A percentile compares a stretch with the other conserved stretches of the same genome.
Evolutionary conservation across 2,329 filamentous ascomycete genomes (phyloP).

Genomic region (Thelonectria discophora): DNA sequence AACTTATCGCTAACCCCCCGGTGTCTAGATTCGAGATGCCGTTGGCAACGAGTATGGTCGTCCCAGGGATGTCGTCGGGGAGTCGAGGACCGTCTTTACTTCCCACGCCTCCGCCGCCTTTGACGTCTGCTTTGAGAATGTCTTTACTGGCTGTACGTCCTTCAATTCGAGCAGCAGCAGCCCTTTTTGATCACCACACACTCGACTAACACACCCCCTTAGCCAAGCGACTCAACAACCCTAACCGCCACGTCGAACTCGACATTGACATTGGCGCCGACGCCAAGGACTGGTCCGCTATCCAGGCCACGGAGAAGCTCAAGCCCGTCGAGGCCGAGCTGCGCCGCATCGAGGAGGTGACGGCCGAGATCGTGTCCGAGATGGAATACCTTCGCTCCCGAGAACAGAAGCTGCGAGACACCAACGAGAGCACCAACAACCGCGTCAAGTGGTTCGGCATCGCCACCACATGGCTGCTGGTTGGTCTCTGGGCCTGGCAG

Average conservation of each 20-base stretch:
- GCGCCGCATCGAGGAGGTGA: conserved; percentile 89
- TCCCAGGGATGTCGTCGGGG: conserved; percentile 89
- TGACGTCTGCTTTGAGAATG: conserved; percentile 96
- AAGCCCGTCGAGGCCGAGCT: conserved; percentile 97
- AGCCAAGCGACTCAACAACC: conserved; percentile 46
- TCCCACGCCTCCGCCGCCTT: conserved; percentile 91
- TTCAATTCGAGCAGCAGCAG: conserved; percentile 14
- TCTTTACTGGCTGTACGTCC: conserved; percentile 74
- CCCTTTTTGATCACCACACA: not conserved
- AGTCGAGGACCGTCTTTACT: conserved; percentile 93
- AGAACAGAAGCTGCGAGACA: conserved; percentile 96
- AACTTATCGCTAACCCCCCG: conserved; percentile 8
- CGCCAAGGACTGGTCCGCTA: conserved; percentile 97
- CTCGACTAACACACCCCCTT: conserved; percentile 24
- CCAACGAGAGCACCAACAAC: conserved; percentile 99
- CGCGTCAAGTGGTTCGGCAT: conserved; percentile 99
- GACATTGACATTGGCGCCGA: conserved; percentile 97
- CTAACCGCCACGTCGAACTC: conserved; percentile 81
- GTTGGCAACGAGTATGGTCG: conserved; percentile 95
- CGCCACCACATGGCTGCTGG: conserved; percentile 88
- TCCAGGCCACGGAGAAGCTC: conserved; percentile 96
- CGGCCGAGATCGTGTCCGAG: conserved; percentile 86
- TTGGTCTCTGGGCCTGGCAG: conserved; percentile 94
- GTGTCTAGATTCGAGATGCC: conserved; percentile 84
- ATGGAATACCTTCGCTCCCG: conserved; percentile 93